phyloP scores from a whole-genome alignment of 2,329 filamentous ascomycete species.

The Setomelanomma holmii region DNA sequence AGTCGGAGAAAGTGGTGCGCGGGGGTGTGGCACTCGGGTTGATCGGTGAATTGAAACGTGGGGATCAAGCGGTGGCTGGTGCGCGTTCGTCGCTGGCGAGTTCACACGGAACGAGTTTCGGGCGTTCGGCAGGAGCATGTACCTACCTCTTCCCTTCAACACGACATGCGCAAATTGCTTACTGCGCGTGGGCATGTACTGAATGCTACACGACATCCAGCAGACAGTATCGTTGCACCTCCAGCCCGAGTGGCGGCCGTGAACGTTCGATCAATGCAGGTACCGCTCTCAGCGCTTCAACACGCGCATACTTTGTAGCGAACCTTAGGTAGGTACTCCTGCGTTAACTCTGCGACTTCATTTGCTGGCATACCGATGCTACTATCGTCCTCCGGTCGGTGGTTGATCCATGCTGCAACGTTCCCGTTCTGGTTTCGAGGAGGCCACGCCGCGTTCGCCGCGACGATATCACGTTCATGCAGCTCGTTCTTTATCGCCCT shows the following conservation, averaged over 20 bases:
- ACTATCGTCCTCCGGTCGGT: conserved; percentile 9
- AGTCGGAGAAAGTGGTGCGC: conserved; percentile 10
- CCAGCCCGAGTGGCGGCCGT: neutral
- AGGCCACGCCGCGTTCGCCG: conserved; percentile 12
- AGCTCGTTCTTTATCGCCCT: conserved; percentile 23
- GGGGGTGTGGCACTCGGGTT: conserved; percentile 5
- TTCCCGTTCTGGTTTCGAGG: conserved; percentile 30
- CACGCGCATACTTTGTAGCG: conserved; percentile 4
- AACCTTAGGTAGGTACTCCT: conserved; percentile 1
- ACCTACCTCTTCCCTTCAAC: neutral
- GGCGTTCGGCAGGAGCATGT: conserved; percentile 12
- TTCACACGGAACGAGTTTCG: conserved; percentile 30
- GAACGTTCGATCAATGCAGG: conserved; percentile 4
- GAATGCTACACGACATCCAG: conserved; percentile 7
- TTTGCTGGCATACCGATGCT: conserved; percentile 16
- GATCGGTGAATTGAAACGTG: conserved; percentile 12
- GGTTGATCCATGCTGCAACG: conserved; percentile 21
- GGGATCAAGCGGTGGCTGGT: conserved; percentile 17
- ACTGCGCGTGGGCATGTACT: conserved; percentile 2
- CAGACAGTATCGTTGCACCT: neutral
- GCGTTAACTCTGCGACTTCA: conserved; percentile 3
- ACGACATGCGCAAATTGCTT: conserved; percentile 3
- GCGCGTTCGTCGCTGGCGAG: conserved; percentile 20
- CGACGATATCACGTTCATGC: conserved; percentile 35
- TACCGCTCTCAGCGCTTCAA: conserved; percentile 5